These are phyloP conservation scores for Thermoascus crustaceus DNA, from an alignment of 2,329 filamentous ascomycete species.

Conservation along the genomic window DNA sequence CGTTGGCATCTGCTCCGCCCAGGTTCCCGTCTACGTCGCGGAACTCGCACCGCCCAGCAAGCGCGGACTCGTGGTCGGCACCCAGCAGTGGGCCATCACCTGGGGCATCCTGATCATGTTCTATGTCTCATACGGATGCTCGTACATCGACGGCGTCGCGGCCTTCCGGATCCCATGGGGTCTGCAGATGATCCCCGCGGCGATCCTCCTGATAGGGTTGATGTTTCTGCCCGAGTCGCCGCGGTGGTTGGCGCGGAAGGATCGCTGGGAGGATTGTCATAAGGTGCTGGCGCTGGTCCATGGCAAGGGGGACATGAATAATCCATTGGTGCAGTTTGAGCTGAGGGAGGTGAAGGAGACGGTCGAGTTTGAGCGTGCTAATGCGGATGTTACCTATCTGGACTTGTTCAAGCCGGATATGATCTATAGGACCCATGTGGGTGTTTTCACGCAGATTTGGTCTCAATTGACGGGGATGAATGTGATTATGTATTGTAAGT, in stretches of 20 bases:
- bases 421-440: constrained; percentile 49
- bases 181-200: constrained; percentile 53
- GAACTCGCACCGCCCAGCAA: constrained; percentile 54
- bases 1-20: constrained; percentile 64
- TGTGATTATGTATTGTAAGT: constrained; percentile 43
- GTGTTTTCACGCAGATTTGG: constrained; percentile 53
- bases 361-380: constrained; percentile 42
- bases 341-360: constrained; percentile 44
- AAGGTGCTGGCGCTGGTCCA: constrained; percentile 50
- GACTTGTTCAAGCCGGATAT: constrained; percentile 46
- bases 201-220: constrained; percentile 51
- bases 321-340: constrained; percentile 54
- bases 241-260: constrained; percentile 55
- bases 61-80: constrained; percentile 56
- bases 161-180: constrained; percentile 60
- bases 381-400: constrained; percentile 42
- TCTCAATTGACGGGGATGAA: constrained; percentile 54
- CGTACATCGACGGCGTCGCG: constrained; percentile 49
- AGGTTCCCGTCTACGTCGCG: constrained; percentile 63
- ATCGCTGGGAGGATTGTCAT: constrained; percentile 49
- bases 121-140: constrained; percentile 56
- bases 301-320: constrained; percentile 55
- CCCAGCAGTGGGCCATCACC: constrained; percentile 68
- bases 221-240: constrained; percentile 48
- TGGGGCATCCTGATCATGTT: constrained; percentile 65